A percentile compares a stretch with the other conserved stretches of the same genome.
These are phyloP conservation scores for Clathrospora elynae DNA, from an alignment of 2,329 filamentous ascomycete genomes.

Conservation along the genomic window DNA sequence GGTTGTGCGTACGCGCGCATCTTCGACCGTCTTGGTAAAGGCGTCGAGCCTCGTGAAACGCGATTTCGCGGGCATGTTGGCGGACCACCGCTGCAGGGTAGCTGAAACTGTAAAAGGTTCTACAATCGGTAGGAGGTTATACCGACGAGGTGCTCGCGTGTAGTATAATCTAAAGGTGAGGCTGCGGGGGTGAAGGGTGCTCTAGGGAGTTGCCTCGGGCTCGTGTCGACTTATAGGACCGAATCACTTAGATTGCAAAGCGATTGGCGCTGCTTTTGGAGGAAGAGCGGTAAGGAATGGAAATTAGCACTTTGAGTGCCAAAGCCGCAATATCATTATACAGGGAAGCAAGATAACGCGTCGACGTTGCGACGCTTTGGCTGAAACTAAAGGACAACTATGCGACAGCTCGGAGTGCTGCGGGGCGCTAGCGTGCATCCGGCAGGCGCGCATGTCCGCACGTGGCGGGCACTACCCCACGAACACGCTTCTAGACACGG, in stretches of 20 bases:
- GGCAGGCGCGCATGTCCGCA: constrained; percentile 19
- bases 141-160: constrained; percentile 6
- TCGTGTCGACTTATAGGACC: constrained; percentile 7
- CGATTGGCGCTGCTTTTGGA: constrained; percentile 16
- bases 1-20: constrained; percentile 93
- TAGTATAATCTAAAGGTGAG: constrained; percentile 15
- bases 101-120: neutral
- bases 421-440: constrained; percentile 24
- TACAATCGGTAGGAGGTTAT: constrained; percentile 1
- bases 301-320: constrained; percentile 29
- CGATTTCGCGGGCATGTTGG: constrained; percentile 81
- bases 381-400: constrained; percentile 42
- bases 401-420: constrained; percentile 30
- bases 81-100: constrained; percentile 19
- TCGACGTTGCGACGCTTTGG: constrained; percentile 31
- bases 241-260: constrained; percentile 14
- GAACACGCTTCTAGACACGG: neutral
- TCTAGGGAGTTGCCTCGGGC: constrained; percentile 13
- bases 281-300: constrained; percentile 23
- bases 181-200: constrained; percentile 19
- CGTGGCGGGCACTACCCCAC: constrained; percentile 15
- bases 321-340: constrained; percentile 31
- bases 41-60: constrained; percentile 96
- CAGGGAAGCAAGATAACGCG: constrained; percentile 29
- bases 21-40: constrained; percentile 98